phyloP scores from a whole-genome alignment of 805 yeast genomes.

The Starmerella roubikii region DNA sequence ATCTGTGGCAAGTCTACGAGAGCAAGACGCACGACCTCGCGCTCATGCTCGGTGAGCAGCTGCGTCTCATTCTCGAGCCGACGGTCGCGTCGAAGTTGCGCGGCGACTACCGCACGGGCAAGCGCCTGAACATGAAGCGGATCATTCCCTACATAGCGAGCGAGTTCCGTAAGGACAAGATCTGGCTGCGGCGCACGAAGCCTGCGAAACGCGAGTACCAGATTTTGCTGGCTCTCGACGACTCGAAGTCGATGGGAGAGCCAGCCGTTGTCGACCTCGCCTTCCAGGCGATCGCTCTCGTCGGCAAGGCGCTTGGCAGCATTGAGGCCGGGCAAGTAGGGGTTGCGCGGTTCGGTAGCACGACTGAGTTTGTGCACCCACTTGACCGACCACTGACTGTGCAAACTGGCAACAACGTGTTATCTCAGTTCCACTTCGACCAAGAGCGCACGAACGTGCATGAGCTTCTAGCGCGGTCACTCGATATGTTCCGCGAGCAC shows the following conservation, averaged over 20 bases:
- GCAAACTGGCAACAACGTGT: constrained; percentile 69
- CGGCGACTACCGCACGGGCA: constrained; percentile 97
- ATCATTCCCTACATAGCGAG: constrained; percentile 97
- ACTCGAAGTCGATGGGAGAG: constrained; percentile 94
- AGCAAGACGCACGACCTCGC: constrained; percentile 77
- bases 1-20: constrained; percentile 73
- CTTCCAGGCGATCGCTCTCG: constrained; percentile 85
- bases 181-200: constrained; percentile 94
- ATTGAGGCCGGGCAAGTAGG: constrained; percentile 89
- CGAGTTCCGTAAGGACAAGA: constrained; percentile 92
- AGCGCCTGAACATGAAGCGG: constrained; percentile 90
- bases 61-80: constrained; percentile 85
- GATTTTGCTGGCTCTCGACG: constrained; percentile 94
- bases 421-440: constrained; percentile 82
- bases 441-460: constrained; percentile 78
- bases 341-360: constrained; percentile 80
- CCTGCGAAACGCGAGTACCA: constrained; percentile 96
- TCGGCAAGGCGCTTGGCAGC: constrained; percentile 84
- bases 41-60: constrained; percentile 78
- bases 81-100: constrained; percentile 86
- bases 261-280: constrained; percentile 82
- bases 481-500: constrained; percentile 57
- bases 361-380: constrained; percentile 71
- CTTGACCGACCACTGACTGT: constrained; percentile 73
- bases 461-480: constrained; percentile 55